phyloP scores from a whole-genome alignment of 2,329 filamentous ascomycete species.

The Pezicula carpinea region DNA sequence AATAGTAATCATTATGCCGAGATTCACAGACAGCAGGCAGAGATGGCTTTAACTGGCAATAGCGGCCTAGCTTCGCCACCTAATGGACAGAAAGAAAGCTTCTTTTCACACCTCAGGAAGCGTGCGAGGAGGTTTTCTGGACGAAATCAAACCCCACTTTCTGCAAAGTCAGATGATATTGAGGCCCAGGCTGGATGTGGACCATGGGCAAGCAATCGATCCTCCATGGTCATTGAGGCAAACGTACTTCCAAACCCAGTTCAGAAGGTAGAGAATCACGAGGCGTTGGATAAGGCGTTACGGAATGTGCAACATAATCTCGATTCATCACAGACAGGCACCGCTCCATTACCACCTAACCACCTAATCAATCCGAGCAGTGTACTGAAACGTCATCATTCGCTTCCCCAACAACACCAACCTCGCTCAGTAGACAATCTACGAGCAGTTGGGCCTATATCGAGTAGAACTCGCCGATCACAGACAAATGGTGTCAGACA shows the following conservation, averaged over 20 bases:
- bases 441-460: conserved; percentile 56
- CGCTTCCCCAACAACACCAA: conserved; percentile 55
- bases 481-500: conserved; percentile 72
- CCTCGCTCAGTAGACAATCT: conserved; percentile 56
- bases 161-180: conserved; percentile 77
- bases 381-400: conserved; percentile 61
- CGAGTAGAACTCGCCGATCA: conserved; percentile 74
- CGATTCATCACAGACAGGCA: conserved; percentile 33
- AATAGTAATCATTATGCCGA: conserved; percentile 92
- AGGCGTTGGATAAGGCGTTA: conserved; percentile 55
- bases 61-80: conserved; percentile 71
- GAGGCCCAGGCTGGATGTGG: conserved; percentile 91
- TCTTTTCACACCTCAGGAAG: conserved; percentile 96
- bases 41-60: conserved; percentile 82
- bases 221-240: conserved; percentile 72
- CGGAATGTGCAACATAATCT: conserved; percentile 48
- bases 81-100: conserved; percentile 83
- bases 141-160: conserved; percentile 76
- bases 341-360: conserved; percentile 44
- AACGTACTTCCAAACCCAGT: conserved; percentile 38
- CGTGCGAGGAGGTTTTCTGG: conserved; percentile 89
- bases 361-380: conserved; percentile 47
- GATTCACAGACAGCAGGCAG: conserved; percentile 83
- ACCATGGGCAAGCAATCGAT: conserved; percentile 82
- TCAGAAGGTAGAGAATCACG: conserved; percentile 52